A percentile compares a stretch with the other conserved stretches of the same genome.
Conservation (phyloP, 2,329 filamentous ascomycete species). For the Alternaria ventricosa region DNA sequence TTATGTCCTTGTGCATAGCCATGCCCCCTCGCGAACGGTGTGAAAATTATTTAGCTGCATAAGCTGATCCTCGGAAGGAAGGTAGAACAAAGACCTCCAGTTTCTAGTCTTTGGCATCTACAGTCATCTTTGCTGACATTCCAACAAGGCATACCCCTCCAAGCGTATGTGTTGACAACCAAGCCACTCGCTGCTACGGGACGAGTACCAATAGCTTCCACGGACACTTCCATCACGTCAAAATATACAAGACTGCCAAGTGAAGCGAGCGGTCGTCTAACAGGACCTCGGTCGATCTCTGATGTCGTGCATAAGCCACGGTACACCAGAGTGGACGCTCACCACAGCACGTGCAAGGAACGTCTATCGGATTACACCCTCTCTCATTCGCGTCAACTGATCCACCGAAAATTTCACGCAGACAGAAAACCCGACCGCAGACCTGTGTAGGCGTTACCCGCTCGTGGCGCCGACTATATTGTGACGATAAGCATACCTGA, state of each 20-base stretch:
- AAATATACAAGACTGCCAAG: slow-evolving; percentile 5
- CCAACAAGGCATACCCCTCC: neutral
- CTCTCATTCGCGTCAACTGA: slow-evolving; percentile 11
- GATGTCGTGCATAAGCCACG: slow-evolving; percentile 36
- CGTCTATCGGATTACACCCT: slow-evolving; percentile 16
- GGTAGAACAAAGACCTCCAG: slow-evolving; percentile 22
- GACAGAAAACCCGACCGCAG: neutral
- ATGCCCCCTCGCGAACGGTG: slow-evolving; percentile 26
- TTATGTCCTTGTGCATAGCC: slow-evolving; percentile 15
- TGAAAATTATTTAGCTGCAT: slow-evolving; percentile 26
- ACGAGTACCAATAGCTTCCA: neutral
- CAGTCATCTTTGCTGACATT: neutral
- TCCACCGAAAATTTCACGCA: slow-evolving; percentile 1
- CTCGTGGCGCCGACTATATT: slow-evolving; percentile 2
- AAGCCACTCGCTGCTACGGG: neutral
- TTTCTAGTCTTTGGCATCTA: slow-evolving; percentile 8
- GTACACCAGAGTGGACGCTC: slow-evolving; percentile 19
- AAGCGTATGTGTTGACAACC: neutral
- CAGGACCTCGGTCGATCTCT: slow-evolving; percentile 22
- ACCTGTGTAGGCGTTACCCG: slow-evolving; percentile 1
- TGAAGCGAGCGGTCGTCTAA: slow-evolving; percentile 17
- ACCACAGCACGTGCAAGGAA: slow-evolving; percentile 19
- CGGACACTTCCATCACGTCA: neutral
- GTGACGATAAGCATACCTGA: neutral
- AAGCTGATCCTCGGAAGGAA: neutral